phyloP scores from a whole-genome alignment of 176 grass and related monocot species.

The Triticum timopheevii region DNA sequence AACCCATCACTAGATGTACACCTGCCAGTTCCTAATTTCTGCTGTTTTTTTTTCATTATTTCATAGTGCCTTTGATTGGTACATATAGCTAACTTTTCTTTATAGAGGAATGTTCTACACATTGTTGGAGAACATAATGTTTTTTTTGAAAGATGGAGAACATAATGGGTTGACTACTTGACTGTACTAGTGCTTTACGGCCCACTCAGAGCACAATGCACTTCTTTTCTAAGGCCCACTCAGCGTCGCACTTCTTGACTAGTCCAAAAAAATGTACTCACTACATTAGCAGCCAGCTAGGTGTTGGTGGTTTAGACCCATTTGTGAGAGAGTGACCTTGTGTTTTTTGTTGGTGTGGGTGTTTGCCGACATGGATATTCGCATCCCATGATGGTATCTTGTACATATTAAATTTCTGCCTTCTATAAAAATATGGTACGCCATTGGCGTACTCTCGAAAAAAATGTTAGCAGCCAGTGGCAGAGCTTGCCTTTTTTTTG shows the following conservation, averaged over 20 bases:
- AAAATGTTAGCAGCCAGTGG: too few species aligned
- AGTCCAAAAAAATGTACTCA: neutral
- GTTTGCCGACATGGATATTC: too few species aligned
- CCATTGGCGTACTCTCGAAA: too few species aligned
- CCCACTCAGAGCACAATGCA: neutral
- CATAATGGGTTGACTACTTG: neutral
- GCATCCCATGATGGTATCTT: too few species aligned
- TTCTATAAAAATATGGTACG: too few species aligned
- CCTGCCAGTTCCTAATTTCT: neutral
- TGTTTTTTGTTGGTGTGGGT: too few species aligned
- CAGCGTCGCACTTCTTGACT: neutral
- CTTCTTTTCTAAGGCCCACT: neutral
- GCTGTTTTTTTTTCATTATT: neutral
- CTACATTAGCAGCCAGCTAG: too few species aligned
- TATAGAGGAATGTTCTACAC: neutral
- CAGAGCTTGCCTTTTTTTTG: neutral
- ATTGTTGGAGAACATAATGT: neutral
- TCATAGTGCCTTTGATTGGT: conserved; percentile 4
- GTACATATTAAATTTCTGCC: too few species aligned
- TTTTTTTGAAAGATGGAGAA: neutral
- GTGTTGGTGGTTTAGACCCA: too few species aligned
- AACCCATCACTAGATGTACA: neutral
- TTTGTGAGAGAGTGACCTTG: too few species aligned
- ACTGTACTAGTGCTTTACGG: neutral
- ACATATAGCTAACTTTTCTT: neutral